phyloP scores from a whole-genome alignment of 345 rosid genomes.

The Eucalyptus urophylla region DNA sequence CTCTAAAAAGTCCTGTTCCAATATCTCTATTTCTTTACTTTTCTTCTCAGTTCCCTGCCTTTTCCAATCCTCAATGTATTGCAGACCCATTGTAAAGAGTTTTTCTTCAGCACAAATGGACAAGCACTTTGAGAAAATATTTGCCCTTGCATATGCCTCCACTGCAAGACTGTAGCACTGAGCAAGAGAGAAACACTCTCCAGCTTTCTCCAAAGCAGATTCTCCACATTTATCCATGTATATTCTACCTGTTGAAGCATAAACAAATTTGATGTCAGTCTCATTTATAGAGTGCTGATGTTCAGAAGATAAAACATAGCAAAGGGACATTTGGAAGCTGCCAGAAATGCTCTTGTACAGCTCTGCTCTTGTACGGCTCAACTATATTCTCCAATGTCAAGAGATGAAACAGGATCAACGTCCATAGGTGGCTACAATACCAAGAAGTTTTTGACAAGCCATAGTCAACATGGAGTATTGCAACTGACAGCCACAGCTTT shows the following conservation, averaged over 20 bases:
- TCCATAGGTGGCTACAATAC: background rate
- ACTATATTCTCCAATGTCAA: background rate
- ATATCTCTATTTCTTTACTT: background rate
- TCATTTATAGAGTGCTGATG: background rate
- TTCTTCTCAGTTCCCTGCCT: background rate
- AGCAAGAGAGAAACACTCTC: background rate
- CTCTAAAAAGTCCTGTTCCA: background rate
- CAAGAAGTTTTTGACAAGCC: background rate
- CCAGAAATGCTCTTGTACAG: background rate
- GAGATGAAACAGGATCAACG: background rate
- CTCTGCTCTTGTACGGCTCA: background rate
- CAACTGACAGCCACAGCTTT: background rate
- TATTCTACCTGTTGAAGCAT: slow-evolving; percentile 14
- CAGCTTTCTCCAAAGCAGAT: background rate
- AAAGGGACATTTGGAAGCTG: background rate
- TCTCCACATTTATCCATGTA: slow-evolving; percentile 6
- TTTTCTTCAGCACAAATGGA: background rate
- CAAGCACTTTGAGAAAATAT: background rate
- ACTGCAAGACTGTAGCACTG: background rate
- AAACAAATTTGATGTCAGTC: background rate
- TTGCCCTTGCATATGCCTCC: background rate
- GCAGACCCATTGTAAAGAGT: background rate
- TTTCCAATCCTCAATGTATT: background rate
- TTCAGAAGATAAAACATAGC: background rate
- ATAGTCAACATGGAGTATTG: background rate